A percentile compares a stretch with the other conserved stretches of the same genome.
phyloP scores from a whole-genome alignment of 2,329 filamentous ascomycete genomes.

The Leptographium galeiforme region DNA sequence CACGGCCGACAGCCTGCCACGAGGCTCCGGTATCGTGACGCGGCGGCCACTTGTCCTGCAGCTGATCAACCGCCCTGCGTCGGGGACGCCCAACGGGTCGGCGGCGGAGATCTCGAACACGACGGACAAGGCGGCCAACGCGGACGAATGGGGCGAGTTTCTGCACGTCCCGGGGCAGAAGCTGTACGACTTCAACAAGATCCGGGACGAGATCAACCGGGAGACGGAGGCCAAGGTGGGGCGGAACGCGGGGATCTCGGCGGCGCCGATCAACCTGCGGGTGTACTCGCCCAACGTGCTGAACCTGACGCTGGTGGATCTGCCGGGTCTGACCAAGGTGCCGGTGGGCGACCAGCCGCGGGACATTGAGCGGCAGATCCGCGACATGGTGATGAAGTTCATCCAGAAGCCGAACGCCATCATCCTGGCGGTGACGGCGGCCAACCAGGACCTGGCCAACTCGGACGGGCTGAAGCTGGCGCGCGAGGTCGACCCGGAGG shows the following conservation, averaged over 20 bases:
- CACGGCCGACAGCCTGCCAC: conserved; percentile 55
- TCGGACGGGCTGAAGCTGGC: conserved; percentile 95
- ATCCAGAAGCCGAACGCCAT: conserved; percentile 99
- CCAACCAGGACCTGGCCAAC: conserved; percentile 96
- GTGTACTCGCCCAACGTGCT: conserved; percentile 96
- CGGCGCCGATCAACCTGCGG: conserved; percentile 94
- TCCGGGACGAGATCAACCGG: conserved; percentile 89
- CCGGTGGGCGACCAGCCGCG: conserved; percentile 95
- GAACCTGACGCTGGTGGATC: conserved; percentile 88
- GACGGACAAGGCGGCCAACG: conserved; percentile 76
- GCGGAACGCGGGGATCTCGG: conserved; percentile 96
- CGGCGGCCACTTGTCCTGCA: conserved; percentile 91
- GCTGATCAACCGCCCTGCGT: conserved; percentile 75
- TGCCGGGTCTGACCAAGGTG: conserved; percentile 93
- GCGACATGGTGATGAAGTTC: conserved; percentile 92
- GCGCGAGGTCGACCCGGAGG: conserved; percentile 89
- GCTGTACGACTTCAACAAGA: conserved; percentile 90
- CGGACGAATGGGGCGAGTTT: conserved; percentile 97
- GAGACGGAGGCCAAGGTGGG: conserved; percentile 57
- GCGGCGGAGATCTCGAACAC: conserved; percentile 51
- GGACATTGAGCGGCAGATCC: conserved; percentile 97
- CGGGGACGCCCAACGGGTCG: conserved; percentile 58
- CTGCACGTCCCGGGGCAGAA: conserved; percentile 86
- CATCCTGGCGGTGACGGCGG: conserved; percentile 87
- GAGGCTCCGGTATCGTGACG: conserved; percentile 95